Percentiles rank a stretch among this genome's conserved stretches.
These are phyloP conservation scores for Arachis stenosperma DNA, from an alignment of 306 rosid species.

Conservation along the genomic window DNA sequence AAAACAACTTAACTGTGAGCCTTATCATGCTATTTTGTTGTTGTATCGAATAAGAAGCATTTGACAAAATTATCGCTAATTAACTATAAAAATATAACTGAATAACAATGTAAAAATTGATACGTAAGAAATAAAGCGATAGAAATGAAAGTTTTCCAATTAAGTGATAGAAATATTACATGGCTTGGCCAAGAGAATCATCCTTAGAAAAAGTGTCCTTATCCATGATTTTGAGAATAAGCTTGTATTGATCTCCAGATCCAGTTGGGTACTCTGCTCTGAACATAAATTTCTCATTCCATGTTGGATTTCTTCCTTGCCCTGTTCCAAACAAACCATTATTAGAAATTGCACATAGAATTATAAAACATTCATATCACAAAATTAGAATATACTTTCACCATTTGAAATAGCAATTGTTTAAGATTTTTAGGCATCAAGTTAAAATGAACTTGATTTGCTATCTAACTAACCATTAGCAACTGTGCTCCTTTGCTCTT, in stretches of 20 bases:
- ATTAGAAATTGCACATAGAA: background rate
- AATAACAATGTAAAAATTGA: too few relatives aligned
- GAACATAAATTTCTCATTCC: constrained; percentile 72
- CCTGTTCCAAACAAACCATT: constrained; percentile 40
- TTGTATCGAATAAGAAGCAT: too few relatives aligned
- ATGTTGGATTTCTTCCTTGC: constrained; percentile 50
- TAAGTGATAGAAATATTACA: constrained; percentile 47
- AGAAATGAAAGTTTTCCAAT: background rate
- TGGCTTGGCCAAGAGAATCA: constrained; percentile 66
- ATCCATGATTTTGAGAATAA: constrained; percentile 71
- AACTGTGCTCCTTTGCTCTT: constrained; percentile 68
- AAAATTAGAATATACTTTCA: background rate
- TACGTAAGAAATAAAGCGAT: too few relatives aligned
- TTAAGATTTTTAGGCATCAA: background rate
- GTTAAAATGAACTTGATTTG: background rate
- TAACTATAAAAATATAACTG: too few relatives aligned
- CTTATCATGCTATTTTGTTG: too few relatives aligned
- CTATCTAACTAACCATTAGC: constrained; percentile 56
- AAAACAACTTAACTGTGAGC: too few relatives aligned
- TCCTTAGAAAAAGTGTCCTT: constrained; percentile 62
- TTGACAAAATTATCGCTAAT: too few relatives aligned
- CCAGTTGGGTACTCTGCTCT: constrained; percentile 56
- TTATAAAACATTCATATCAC: background rate
- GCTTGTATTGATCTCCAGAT: constrained; percentile 46
- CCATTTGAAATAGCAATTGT: too few relatives aligned